A percentile compares a stretch with the other conserved stretches of the same genome.
Evolutionary conservation across 805 yeast genomes (phyloP).

Genomic region (Hanseniaspora lachancei): DNA sequence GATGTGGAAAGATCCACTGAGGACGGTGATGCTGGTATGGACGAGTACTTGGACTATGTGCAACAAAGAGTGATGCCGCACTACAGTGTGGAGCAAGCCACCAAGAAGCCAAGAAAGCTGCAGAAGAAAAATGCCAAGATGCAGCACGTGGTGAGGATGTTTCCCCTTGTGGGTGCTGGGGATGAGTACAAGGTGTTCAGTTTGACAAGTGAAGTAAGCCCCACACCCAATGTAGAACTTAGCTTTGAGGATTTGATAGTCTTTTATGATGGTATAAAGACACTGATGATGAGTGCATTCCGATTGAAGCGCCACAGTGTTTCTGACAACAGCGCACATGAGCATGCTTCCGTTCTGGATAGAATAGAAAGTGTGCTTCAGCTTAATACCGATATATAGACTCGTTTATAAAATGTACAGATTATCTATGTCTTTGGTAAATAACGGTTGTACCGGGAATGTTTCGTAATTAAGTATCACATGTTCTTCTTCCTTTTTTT

Average conservation of each 20-base stretch:
- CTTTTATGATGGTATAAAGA: neutral
- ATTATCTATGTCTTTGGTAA: too few species aligned
- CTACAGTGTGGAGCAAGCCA: neutral
- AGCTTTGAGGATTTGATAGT: neutral
- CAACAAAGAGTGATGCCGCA: neutral
- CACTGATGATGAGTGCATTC: neutral
- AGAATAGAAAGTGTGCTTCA: neutral
- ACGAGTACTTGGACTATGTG: conserved; percentile 3
- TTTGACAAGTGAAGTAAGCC: neutral
- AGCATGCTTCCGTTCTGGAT: neutral
- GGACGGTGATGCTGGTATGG: neutral
- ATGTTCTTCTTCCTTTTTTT: too few species aligned
- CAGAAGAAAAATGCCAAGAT: conserved; percentile 3
- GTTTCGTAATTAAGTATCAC: too few species aligned
- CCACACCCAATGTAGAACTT: neutral
- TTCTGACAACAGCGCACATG: neutral
- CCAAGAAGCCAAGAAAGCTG: neutral
- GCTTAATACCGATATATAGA: neutral
- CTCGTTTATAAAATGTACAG: neutral
- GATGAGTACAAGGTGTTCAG: neutral
- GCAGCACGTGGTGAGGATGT: neutral
- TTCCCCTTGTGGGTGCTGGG: neutral
- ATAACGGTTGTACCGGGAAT: too few species aligned
- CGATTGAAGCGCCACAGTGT: neutral
- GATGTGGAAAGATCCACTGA: neutral